Evolutionary conservation across 768 basidiomycete genomes (phyloP).

Genomic region (Imleria badia): DNA sequence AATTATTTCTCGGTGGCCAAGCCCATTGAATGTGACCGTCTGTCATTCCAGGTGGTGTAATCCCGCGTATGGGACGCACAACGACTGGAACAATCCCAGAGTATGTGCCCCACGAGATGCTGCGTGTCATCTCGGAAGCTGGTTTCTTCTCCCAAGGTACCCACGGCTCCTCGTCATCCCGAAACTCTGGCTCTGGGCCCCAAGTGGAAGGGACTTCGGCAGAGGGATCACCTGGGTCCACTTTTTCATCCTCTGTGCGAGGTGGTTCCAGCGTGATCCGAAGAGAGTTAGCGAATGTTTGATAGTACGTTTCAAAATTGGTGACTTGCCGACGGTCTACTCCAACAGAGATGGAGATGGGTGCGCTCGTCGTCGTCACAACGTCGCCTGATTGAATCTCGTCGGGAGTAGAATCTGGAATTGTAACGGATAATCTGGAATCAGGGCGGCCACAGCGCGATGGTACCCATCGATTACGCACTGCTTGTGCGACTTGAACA

Average conservation of each 20-base stretch:
- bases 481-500: background rate
- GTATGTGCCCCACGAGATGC: background rate
- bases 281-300: slow-evolving; percentile 9
- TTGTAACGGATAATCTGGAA: background rate
- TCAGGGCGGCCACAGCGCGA: rapidly evolving
- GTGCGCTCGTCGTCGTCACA: slow-evolving; percentile 8
- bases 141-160: slow-evolving; percentile 15
- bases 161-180: slow-evolving; percentile 20
- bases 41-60: no score
- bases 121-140: background rate
- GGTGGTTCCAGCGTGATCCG: background rate
- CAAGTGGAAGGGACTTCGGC: background rate
- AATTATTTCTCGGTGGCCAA: no score
- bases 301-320: slow-evolving; percentile 17
- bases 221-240: slow-evolving; percentile 7
- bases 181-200: background rate
- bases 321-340: background rate
- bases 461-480: no score
- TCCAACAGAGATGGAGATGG: slow-evolving; percentile 4
- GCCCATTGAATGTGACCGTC: no score
- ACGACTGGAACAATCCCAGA: background rate
- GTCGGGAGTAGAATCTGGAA: slow-evolving; percentile 4
- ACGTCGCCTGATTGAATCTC: slow-evolving; percentile 1
- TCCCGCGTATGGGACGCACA: background rate
- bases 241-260: background rate